Evolutionary conservation across 2,329 filamentous ascomycete species (phyloP).

Genomic region (Colletotrichum sp.): DNA sequence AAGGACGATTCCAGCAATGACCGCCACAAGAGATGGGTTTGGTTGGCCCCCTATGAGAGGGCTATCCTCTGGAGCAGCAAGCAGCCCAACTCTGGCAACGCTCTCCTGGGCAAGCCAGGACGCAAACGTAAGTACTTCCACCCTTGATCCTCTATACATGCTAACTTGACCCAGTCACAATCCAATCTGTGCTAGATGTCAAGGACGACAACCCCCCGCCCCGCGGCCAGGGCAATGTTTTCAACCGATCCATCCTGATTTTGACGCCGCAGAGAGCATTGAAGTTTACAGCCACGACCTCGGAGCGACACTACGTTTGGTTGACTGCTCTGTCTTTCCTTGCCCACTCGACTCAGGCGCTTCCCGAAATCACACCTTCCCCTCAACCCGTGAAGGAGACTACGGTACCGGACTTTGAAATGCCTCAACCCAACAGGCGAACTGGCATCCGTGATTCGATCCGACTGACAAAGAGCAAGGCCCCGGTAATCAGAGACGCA

Average conservation of each 20-base stretch:
- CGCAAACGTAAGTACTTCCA: constrained; percentile 78
- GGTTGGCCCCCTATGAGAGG: constrained; percentile 95
- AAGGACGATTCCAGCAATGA: constrained; percentile 76
- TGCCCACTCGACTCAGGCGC: constrained; percentile 83
- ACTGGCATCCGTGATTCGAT: constrained; percentile 85
- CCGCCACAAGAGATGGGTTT: constrained; percentile 97
- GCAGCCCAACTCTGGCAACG: constrained; percentile 87
- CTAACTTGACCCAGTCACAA: constrained; percentile 69
- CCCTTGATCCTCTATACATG: constrained; percentile 10
- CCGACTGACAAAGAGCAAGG: constrained; percentile 80
- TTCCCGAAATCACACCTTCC: constrained; percentile 72
- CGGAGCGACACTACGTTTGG: constrained; percentile 94
- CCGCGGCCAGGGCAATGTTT: constrained; percentile 69
- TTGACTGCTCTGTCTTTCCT: constrained; percentile 93
- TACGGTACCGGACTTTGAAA: constrained; percentile 57
- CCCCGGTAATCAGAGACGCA: constrained; percentile 39
- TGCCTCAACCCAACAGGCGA: constrained; percentile 54
- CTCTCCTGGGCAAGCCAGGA: constrained; percentile 91
- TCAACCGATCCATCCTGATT: constrained; percentile 94
- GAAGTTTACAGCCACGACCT: constrained; percentile 86
- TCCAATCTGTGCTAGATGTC: constrained; percentile 96
- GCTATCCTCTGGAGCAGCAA: constrained; percentile 99
- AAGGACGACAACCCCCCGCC: constrained; percentile 91
- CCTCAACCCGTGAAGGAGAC: constrained; percentile 54
- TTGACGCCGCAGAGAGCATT: constrained; percentile 90